Conservation (phyloP, 2,329 filamentous ascomycete genomes). For the Trichophyton simii region DNA sequence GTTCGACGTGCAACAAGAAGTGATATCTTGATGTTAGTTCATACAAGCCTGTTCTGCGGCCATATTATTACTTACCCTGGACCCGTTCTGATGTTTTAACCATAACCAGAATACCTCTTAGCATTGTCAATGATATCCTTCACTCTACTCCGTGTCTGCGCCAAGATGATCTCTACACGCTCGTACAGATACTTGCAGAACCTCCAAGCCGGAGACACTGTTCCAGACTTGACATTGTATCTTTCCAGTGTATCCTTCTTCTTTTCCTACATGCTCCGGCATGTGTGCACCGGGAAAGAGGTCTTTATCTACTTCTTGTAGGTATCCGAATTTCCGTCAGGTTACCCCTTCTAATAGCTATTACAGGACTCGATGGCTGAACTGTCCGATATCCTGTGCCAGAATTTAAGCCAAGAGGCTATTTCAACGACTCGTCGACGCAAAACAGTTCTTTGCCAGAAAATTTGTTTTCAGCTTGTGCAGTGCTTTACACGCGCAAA, state of each 20-base stretch:
- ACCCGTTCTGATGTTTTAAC: background rate
- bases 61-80: background rate
- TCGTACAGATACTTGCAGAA: slow-evolving; percentile 10
- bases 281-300: slow-evolving; percentile 11
- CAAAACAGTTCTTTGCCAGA: slow-evolving; percentile 11
- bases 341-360: background rate
- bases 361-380: slow-evolving; percentile 8
- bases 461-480: slow-evolving; percentile 7
- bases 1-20: background rate
- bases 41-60: background rate
- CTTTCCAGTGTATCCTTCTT: slow-evolving; percentile 12
- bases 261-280: slow-evolving; percentile 10
- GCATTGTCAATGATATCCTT: slow-evolving; percentile 7
- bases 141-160: slow-evolving; percentile 3
- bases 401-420: background rate
- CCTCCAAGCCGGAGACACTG: slow-evolving; percentile 6
- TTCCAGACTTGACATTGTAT: slow-evolving; percentile 10
- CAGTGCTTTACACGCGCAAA: slow-evolving; percentile 5
- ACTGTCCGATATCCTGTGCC: slow-evolving; percentile 6
- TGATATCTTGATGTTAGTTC: slow-evolving; percentile 9
- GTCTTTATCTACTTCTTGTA: slow-evolving; percentile 13
- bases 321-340: background rate
- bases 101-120: slow-evolving; percentile 8
- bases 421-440: slow-evolving; percentile 7
- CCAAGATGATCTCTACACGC: background rate